Evolutionary conservation across 345 rosid species (phyloP), one percentile per base, ranked within the genome.

Genomic region (Iberis pinnata): DNA sequence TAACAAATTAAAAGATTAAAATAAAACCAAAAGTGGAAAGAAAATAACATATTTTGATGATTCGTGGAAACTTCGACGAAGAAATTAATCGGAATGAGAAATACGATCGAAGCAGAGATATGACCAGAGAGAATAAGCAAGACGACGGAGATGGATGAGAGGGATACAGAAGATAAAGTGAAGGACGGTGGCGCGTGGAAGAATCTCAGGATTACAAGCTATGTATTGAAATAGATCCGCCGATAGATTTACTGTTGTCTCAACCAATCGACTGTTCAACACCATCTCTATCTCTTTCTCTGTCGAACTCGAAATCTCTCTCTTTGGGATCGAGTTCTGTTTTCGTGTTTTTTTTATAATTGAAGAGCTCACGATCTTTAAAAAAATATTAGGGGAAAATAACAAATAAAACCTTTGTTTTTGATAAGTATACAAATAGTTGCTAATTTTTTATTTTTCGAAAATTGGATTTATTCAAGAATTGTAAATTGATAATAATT

Each of bases 131-230:
- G 85, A 73, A 53, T 67, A 69, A 35, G 76, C 72, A 55, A 89
- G 61, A 33, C 89, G 93, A 49, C 83, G 78, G 36, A 86, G 49
- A 17, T 79, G 79, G 14, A 51, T 80, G 61, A 76, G 70, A 58
- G 97, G 94, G 42, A 78, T 37, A 64, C 80, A 72, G 76, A 69
- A 84, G 76, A 87, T 65, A 58, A 82, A 80, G 33, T 55, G 56
- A 53, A 87, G 53, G 16, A 84, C 86, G 65, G 77, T 80, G 58
- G 74, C 92, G 65, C 78, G 70, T 27, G 74, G 70, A 29, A 90
- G 69, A 14, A 81, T 68, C 63, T 90, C 87, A 0, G 96, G 98
- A 19, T 90, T 90, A 72, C 96, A 87, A 3, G 98, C 89, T 58
- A 90, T 50, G 67, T 81, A 84, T 69, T 90, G 96, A 72, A 92